Evolutionary conservation across 2,329 filamentous ascomycete genomes (phyloP), one percentile per base, ranked within the genome.

Genomic region (Ophiostoma piceae): DNA sequence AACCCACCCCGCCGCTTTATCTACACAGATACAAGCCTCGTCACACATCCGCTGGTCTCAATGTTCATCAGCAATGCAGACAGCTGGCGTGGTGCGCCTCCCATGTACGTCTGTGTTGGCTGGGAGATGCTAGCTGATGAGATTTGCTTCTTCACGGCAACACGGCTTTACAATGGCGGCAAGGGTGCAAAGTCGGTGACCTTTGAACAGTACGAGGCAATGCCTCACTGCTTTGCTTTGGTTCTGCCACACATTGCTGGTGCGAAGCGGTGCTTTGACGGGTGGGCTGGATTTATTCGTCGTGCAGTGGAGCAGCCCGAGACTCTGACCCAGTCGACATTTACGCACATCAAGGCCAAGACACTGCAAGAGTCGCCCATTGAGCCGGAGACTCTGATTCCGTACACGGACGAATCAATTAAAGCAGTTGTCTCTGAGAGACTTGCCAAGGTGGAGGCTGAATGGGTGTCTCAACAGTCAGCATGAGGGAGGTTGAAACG

Each of bases 181-280:
- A 85, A 90, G 65, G 87, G 85, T 5, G 89, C 89, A 0, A 88
- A 89, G 0, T 76, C 75, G 0, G 85, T 94, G 0, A 82, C 86
- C 3, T 90, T 88, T 75, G 87, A 91, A 76, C 86, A 92, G 78
- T 95, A 88, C 76, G 88, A 93, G 77, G 89, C 87, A 2, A 94
- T 94, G 91, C 90, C 92, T 69, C 91, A 94, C 78, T 87, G 86
- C 74, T 94, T 92, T 76, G 86, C 84, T 0, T 75, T 87, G 72
- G 73, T 91, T 1, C 78, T 92, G 69, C 78, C 82, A 1, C 78
- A 79, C 4, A 76, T 83, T 1, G 76, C 80, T 1, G 82, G 79
- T 39, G 79, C 84, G 2, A 79, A 76, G 73, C 81, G 84, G 66
- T 90, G 87, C 74, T 84, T 87, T 70, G 77, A 82, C 16, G 79